Base-by-base conservation (phyloP, 148 eudicot species). In the Fagopyrum esculentum region DNA sequence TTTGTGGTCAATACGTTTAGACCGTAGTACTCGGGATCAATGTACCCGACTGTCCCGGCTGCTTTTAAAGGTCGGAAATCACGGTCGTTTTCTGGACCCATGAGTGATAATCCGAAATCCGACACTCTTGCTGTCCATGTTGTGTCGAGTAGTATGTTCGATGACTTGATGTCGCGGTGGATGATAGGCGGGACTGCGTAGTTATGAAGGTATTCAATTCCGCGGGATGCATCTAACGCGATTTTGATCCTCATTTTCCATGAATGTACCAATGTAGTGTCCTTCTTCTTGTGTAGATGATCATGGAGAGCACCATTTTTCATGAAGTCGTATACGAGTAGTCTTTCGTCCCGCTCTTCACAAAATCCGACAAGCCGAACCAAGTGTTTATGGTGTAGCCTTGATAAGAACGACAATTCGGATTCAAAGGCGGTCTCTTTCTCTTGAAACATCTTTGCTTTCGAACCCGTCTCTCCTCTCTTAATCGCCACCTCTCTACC, bases 171-270 rank as follows among this genome's bases (percentile, higher is more conserved):
- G 74, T 95, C 99, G 0, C 99, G 73, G 57, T 95, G 99, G 9
- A 95, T 95, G 40, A 95, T 92, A 10, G 97, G 92, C 0, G 99
- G 99, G 43, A 92, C 99, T 40, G 99, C 99, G 15, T 95, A 95
- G n/a, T 84, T 92, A 60, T 95, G 99, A 6, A 95, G 86, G 75
- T 95, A 95, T 63, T 95, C 97, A 4, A 95, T 92, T 11, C 99
- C 99, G 16, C 90, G 88, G 15, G 99, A 84, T 1, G 99, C 96
- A 47, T 95, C 99, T 75, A 95, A 57, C 11, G 97, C 83, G 9
- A 92, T 87, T 71, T 83, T 88, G 77, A 95, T 92, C 84, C 99
- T 85, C 82, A 86, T 83, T 74, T 90, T 92, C 99, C 99, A 95
- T 0, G 89, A 85, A 79, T 92, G 92, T 43, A 95, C 70, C 2